These are phyloP conservation scores for Brassica rapa DNA, from an alignment of 345 rosid species.

Conservation along the genomic window DNA sequence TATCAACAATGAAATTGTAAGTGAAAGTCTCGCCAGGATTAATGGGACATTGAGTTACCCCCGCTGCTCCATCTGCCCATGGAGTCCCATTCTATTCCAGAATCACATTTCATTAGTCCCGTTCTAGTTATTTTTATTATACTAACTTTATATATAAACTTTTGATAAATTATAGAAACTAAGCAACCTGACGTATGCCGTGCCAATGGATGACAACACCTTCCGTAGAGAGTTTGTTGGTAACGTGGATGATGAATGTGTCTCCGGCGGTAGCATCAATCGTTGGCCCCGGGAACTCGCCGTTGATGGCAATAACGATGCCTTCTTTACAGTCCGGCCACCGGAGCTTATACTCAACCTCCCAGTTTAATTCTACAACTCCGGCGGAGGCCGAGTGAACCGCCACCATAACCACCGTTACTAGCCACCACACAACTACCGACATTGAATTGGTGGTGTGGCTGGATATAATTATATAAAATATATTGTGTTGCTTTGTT, in stretches of 20 bases:
- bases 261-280: constrained; percentile 66
- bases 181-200: constrained; percentile 76
- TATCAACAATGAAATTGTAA: not conserved
- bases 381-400: constrained; percentile 24
- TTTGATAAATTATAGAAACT: not conserved
- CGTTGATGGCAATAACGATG: constrained; percentile 73
- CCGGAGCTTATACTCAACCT: constrained; percentile 59
- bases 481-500: not conserved
- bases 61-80: not conserved
- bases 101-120: not conserved
- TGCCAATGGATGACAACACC: constrained; percentile 96
- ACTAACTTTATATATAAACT: not conserved
- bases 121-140: not conserved
- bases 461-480: not conserved
- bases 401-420: constrained; percentile 13
- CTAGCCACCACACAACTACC: constrained; percentile 14
- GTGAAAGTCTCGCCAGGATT: constrained; percentile 1
- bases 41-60: not conserved
- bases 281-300: constrained; percentile 87
- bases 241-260: constrained; percentile 55
- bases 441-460: not conserved
- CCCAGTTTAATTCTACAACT: constrained; percentile 54
- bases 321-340: constrained; percentile 73
- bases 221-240: constrained; percentile 68
- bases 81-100: not conserved